Evolutionary conservation across 768 basidiomycete genomes (phyloP).

Genomic region (Postia placenta): DNA sequence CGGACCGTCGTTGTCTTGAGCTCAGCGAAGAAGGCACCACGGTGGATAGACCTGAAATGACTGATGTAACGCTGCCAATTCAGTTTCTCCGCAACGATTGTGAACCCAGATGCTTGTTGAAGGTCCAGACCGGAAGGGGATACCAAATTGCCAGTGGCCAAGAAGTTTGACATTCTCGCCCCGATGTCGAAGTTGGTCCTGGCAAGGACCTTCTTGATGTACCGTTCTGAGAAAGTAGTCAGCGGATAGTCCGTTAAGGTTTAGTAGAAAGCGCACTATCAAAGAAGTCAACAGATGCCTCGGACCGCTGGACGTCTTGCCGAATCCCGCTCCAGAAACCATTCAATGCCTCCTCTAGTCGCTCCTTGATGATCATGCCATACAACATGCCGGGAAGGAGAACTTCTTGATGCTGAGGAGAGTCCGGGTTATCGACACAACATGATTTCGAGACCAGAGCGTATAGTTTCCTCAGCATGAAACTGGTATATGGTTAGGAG

Average conservation of each 20-base stretch:
- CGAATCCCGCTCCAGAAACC: slow-evolving; percentile 63
- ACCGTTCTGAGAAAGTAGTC: slow-evolving; percentile 70
- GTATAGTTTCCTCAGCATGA: slow-evolving; percentile 96
- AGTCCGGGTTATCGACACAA: slow-evolving; percentile 95
- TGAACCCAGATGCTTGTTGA: slow-evolving; percentile 97
- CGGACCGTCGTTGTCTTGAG: slow-evolving; percentile 97
- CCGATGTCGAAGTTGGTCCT: slow-evolving; percentile 92
- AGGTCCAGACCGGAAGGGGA: slow-evolving; percentile 94
- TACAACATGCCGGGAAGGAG: slow-evolving; percentile 90
- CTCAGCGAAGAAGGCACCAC: slow-evolving; percentile 98
- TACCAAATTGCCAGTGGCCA: slow-evolving; percentile 94
- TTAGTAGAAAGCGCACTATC: slow-evolving; percentile 77
- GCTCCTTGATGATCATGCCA: slow-evolving; percentile 97
- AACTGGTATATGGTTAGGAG: slow-evolving; percentile 41
- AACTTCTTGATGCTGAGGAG: slow-evolving; percentile 97
- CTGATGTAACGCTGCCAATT: slow-evolving; percentile 99
- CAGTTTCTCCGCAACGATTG: slow-evolving; percentile 96
- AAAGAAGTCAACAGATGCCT: slow-evolving; percentile 75
- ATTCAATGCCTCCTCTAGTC: slow-evolving; percentile 84
- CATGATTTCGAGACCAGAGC: slow-evolving; percentile 85
- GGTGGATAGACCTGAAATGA: slow-evolving; percentile 97
- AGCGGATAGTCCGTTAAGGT: neutral
- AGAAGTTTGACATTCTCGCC: slow-evolving; percentile 83
- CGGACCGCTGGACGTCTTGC: slow-evolving; percentile 70
- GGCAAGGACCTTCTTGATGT: slow-evolving; percentile 67